Percentiles rank a stretch among this genome's conserved stretches.
These are phyloP conservation scores for Phialophora tarda DNA, from an alignment of 2,329 filamentous ascomycete genomes.

Conservation along the genomic window DNA sequence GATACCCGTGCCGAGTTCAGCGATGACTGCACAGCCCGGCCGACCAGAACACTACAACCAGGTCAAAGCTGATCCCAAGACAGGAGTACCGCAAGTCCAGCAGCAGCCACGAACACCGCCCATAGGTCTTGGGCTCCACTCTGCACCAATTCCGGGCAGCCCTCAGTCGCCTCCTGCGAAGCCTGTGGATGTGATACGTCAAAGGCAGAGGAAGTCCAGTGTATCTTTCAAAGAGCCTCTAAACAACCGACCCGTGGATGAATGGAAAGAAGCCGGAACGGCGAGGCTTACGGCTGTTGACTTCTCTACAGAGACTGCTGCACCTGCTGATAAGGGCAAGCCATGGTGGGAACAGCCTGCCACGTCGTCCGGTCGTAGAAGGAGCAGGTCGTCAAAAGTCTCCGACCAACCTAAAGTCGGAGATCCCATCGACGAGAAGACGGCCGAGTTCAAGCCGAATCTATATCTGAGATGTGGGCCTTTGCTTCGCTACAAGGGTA, in stretches of 20 bases:
- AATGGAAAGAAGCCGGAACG: conserved; percentile 73
- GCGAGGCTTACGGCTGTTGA: conserved; percentile 65
- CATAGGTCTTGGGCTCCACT: conserved; percentile 27
- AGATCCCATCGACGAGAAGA: conserved; percentile 35
- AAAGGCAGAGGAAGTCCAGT: conserved; percentile 43
- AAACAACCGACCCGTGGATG: conserved; percentile 55
- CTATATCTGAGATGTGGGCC: conserved; percentile 90
- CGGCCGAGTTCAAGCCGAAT: conserved; percentile 71
- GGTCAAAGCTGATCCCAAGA: not conserved
- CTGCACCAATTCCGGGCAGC: conserved; percentile 35
- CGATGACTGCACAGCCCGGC: conserved; percentile 3
- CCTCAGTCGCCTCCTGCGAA: conserved; percentile 34
- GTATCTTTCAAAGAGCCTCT: conserved; percentile 56
- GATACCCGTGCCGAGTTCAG: conserved; percentile 29
- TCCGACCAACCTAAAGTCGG: conserved; percentile 55
- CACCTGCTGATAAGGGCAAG: conserved; percentile 56
- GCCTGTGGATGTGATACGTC: conserved; percentile 31
- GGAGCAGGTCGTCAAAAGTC: conserved; percentile 55
- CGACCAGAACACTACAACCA: conserved; percentile 16
- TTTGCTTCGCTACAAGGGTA: conserved; percentile 84
- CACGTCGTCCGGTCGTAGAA: conserved; percentile 51
- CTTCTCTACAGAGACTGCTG: conserved; percentile 62
- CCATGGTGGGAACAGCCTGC: conserved; percentile 78
- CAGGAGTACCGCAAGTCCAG: conserved; percentile 15
- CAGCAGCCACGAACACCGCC: conserved; percentile 28